A percentile compares a stretch with the other conserved stretches of the same genome.
Evolutionary conservation across 306 rosid species (phyloP).

Genomic region (Cucurbita ficifolia): DNA sequence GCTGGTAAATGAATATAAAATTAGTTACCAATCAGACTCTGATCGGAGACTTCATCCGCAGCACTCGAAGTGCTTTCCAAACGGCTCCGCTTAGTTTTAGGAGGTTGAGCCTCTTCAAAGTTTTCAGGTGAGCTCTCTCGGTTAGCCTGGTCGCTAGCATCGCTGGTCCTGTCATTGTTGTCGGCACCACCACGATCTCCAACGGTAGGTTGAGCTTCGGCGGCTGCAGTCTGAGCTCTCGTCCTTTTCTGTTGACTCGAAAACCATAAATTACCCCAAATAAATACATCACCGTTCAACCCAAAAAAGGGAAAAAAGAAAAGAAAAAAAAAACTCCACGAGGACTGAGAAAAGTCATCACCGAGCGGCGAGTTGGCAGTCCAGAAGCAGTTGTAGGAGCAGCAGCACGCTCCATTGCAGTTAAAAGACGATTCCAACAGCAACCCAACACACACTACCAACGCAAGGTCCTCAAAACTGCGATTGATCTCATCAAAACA

Average conservation of each 20-base stretch:
- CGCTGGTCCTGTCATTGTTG: slow-evolving; percentile 20
- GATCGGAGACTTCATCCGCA: slow-evolving; percentile 19
- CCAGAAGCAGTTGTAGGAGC: slow-evolving; percentile 41
- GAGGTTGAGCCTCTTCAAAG: slow-evolving; percentile 34
- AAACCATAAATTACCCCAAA: slow-evolving; percentile 18
- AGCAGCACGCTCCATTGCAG: slow-evolving; percentile 36
- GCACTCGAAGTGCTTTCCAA: slow-evolving; percentile 30
- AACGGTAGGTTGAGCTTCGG: slow-evolving; percentile 19
- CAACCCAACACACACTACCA: slow-evolving; percentile 17
- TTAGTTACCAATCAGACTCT: slow-evolving; percentile 48
- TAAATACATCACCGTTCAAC: neutral
- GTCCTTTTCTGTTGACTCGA: slow-evolving; percentile 45
- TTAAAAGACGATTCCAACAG: neutral
- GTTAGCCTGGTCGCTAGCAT: slow-evolving; percentile 30
- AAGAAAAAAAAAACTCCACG: neutral
- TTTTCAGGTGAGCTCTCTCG: slow-evolving; percentile 77
- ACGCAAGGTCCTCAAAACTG: slow-evolving; percentile 14
- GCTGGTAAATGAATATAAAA: neutral
- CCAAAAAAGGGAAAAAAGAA: neutral
- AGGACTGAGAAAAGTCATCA: slow-evolving; percentile 13
- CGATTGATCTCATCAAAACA: slow-evolving; percentile 24
- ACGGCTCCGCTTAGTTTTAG: slow-evolving; percentile 50
- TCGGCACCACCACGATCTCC: slow-evolving; percentile 23
- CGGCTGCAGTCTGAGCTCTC: slow-evolving; percentile 32
- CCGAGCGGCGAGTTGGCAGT: slow-evolving; percentile 39